Evolutionary conservation across 2,329 filamentous ascomycete species (phyloP), one percentile per base, ranked within the genome.

Genomic region (Coleophoma eucalyptorum): DNA sequence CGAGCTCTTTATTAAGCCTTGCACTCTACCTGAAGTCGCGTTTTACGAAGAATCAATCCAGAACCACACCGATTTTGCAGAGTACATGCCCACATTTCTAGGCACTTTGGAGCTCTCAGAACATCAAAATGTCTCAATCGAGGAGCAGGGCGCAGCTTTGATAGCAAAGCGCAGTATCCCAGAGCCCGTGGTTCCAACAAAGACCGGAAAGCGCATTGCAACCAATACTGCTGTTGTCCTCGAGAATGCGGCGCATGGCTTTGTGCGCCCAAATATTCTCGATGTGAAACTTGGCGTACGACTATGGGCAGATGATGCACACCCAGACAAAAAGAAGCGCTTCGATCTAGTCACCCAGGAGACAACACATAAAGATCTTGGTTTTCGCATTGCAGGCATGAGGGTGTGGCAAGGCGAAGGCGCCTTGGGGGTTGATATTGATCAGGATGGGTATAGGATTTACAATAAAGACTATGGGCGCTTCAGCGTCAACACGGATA

Each of bases 1-100:
- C 66, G 83, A 87, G 56, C 77, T 97, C 33, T 89, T 99, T 67
- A 90, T 97, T 66, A 99, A 99, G 71, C 94, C 94, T 16, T 97
- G 93, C 69, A 96, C 89, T 0, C 73, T 83, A 55, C 78, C 84
- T 56, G 94, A 99, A 72, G 83, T 97, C 61, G 79, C 84, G 42
- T 99, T 99, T 69, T 99, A 99, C 76, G 83, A 96, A 67, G 85
- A 74, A 21, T 65, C 84, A 26, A 68, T 70, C 47, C 70, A 79
- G 33, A 71, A 78, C 19, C 87, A 96, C 65, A 81, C 84, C 31
- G 82, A 86, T 2, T 90, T 97, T 62, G 80, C 84, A 46, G 80
- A 85, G 20, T 81, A 93, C 61, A 93, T 97, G 77, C 93, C 94
- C 43, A 78, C 83, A 5, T 97, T 85, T 70, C 83, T 96, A 70